phyloP scores from a whole-genome alignment of 2,329 filamentous ascomycete species.

The Curvularia eragrostidis region DNA sequence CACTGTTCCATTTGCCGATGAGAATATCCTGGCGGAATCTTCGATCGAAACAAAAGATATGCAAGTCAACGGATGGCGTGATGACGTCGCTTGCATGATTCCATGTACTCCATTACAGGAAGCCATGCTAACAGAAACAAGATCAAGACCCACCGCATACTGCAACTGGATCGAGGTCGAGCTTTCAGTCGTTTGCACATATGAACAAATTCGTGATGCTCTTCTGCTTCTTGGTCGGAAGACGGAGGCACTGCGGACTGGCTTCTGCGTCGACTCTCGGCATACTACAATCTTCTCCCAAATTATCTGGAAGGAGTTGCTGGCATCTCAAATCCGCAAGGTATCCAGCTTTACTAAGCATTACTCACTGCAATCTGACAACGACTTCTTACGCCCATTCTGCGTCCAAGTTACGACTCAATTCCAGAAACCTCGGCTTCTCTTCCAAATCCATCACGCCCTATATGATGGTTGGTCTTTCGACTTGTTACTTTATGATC shows the following conservation, averaged over 20 bases:
- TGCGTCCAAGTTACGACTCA: conserved; percentile 61
- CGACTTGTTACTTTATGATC: conserved; percentile 73
- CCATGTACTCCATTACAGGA: conserved; percentile 76
- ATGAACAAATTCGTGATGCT: conserved; percentile 50
- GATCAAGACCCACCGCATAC: conserved; percentile 66
- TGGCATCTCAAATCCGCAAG: conserved; percentile 55
- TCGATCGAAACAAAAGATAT: conserved; percentile 2
- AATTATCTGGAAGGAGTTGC: conserved; percentile 66
- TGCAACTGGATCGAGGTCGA: conserved; percentile 78
- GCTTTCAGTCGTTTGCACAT: conserved; percentile 51
- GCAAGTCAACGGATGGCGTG: conserved; percentile 20
- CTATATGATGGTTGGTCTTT: conserved; percentile 95
- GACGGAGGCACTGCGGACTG: conserved; percentile 76
- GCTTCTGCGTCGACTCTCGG: conserved; percentile 63
- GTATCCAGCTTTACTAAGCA: conserved; percentile 51
- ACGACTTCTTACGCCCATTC: conserved; percentile 65
- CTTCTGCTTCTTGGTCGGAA: conserved; percentile 31
- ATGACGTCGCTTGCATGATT: conserved; percentile 49
- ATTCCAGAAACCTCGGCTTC: conserved; percentile 21
- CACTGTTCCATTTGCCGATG: neutral
- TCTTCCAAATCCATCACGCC: conserved; percentile 76
- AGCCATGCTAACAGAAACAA: conserved; percentile 81
- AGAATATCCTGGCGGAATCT: neutral
- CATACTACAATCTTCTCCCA: conserved; percentile 62
- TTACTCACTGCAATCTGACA: conserved; percentile 45